phyloP scores from a whole-genome alignment of 2,329 filamentous ascomycete species.

The Shiraia bambusicola region DNA sequence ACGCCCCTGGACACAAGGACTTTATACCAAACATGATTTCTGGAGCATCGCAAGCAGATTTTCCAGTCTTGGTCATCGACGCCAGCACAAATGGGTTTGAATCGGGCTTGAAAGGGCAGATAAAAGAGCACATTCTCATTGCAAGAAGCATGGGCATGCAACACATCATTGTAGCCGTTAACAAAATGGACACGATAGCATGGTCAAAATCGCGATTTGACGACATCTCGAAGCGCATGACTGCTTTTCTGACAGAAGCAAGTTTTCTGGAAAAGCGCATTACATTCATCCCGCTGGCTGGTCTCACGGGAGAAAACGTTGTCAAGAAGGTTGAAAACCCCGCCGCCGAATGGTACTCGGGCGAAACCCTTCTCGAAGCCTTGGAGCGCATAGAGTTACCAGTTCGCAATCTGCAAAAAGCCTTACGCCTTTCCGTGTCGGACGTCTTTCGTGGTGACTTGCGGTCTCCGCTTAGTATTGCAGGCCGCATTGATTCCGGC shows the following conservation, averaged over 20 bases:
- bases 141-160: slow-evolving; percentile 89
- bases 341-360: slow-evolving; percentile 72
- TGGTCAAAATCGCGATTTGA: slow-evolving; percentile 85
- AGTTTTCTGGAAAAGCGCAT: slow-evolving; percentile 82
- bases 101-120: slow-evolving; percentile 89
- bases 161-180: slow-evolving; percentile 84
- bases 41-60: slow-evolving; percentile 91
- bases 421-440: slow-evolving; percentile 80
- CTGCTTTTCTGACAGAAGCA: slow-evolving; percentile 76
- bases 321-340: slow-evolving; percentile 58
- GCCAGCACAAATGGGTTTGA: slow-evolving; percentile 89
- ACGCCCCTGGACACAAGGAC: slow-evolving; percentile 91
- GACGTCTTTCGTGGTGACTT: slow-evolving; percentile 82
- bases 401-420: slow-evolving; percentile 70
- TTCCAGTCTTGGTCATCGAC: slow-evolving; percentile 92
- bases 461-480: slow-evolving; percentile 79
- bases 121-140: slow-evolving; percentile 86
- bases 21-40: slow-evolving; percentile 99
- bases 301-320: slow-evolving; percentile 86
- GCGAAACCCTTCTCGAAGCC: slow-evolving; percentile 76
- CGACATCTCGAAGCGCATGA: slow-evolving; percentile 81
- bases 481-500: slow-evolving; percentile 82
- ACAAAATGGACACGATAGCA: slow-evolving; percentile 85
- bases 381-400: slow-evolving; percentile 80
- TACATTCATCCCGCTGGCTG: slow-evolving; percentile 85